phyloP scores from a whole-genome alignment of 2,329 filamentous ascomycete genomes.

The Cordyceps farinosa region DNA sequence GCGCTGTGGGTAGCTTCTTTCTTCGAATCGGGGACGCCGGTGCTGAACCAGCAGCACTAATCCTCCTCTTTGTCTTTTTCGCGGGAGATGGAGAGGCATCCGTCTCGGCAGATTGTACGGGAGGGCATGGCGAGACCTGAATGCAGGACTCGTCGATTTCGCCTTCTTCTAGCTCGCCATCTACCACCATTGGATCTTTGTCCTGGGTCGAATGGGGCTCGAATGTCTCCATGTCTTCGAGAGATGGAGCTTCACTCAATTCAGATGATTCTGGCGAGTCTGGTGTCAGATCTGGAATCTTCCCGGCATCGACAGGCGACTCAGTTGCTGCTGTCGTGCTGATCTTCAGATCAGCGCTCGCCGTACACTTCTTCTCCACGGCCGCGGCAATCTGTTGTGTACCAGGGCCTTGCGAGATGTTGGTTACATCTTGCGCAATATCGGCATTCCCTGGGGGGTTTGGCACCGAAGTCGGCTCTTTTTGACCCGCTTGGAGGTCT shows the following conservation, averaged over 20 bases:
- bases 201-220: background rate
- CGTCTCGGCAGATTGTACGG: background rate
- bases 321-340: no score
- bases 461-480: no score
- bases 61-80: background rate
- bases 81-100: background rate
- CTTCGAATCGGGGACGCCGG: background rate
- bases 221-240: background rate
- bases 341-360: no score
- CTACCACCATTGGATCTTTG: background rate
- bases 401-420: no score
- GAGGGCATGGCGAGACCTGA: background rate
- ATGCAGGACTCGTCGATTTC: slow-evolving; percentile 9
- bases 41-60: background rate
- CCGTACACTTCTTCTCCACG: no score
- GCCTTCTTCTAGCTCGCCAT: background rate
- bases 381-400: background rate
- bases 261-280: slow-evolving; percentile 10
- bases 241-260: background rate
- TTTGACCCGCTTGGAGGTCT: background rate
- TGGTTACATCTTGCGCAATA: background rate
- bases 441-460: no score
- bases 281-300: background rate
- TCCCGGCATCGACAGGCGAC: background rate
- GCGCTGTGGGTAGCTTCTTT: slow-evolving; percentile 4